phyloP scores from a whole-genome alignment of 2,329 filamentous ascomycete genomes.

The Samsoniella hepiali region DNA sequence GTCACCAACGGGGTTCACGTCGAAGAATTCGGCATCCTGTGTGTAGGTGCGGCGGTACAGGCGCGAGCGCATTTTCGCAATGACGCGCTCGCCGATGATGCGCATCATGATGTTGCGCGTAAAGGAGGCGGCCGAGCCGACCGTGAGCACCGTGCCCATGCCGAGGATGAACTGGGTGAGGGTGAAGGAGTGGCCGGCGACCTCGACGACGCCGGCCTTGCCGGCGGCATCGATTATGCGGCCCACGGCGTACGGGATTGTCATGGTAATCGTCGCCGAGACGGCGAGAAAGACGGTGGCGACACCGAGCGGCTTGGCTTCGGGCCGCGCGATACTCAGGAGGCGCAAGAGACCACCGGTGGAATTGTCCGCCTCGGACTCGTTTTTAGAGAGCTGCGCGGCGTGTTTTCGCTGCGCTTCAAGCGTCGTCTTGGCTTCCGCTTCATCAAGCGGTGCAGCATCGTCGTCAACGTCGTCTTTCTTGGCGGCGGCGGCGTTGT shows the following conservation, averaged over 20 bases:
- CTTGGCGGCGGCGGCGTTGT: conserved; percentile 46
- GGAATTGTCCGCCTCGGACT: conserved; percentile 54
- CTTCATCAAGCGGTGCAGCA: conserved; percentile 47
- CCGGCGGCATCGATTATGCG: conserved; percentile 92
- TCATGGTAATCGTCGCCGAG: conserved; percentile 94
- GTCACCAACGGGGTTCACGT: conserved; percentile 94
- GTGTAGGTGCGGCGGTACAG: conserved; percentile 89
- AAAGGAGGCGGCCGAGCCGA: conserved; percentile 89
- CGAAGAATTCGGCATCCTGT: conserved; percentile 98
- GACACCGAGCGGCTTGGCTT: conserved; percentile 70
- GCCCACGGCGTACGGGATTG: conserved; percentile 92
- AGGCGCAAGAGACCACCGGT: conserved; percentile 76
- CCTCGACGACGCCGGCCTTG: conserved; percentile 62
- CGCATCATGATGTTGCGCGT: conserved; percentile 88
- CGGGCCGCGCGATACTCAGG: conserved; percentile 83
- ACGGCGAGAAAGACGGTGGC: conserved; percentile 84
- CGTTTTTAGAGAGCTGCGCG: conserved; percentile 82
- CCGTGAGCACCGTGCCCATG: conserved; percentile 69
- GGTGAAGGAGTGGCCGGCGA: conserved; percentile 76
- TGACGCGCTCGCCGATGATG: conserved; percentile 92
- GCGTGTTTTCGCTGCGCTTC: conserved; percentile 86
- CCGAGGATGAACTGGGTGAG: conserved; percentile 84
- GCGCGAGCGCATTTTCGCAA: conserved; percentile 84
- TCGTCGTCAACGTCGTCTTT: conserved; percentile 72
- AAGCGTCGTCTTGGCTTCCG: not conserved